A percentile compares a stretch with the other conserved stretches of the same genome.
phyloP scores from a whole-genome alignment of 805 yeast genomes.

The Candida stauntonica region DNA sequence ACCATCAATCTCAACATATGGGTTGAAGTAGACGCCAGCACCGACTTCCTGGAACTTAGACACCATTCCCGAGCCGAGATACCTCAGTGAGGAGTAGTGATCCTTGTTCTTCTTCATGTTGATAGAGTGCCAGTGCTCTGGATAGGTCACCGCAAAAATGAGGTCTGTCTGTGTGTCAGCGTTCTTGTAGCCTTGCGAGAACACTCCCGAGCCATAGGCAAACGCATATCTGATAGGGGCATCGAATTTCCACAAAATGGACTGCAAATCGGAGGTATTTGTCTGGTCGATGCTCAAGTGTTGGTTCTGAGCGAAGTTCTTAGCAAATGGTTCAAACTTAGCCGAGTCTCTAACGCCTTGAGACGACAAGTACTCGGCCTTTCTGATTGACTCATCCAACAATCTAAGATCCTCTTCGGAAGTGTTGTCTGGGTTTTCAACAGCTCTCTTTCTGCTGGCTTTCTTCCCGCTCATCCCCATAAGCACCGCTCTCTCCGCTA shows the following conservation, averaged over 20 bases:
- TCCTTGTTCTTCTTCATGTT: slow-evolving; percentile 63
- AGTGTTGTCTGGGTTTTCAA: not conserved
- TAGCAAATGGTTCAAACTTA: slow-evolving; percentile 38
- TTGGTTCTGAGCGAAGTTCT: slow-evolving; percentile 58
- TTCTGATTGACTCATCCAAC: slow-evolving; percentile 25
- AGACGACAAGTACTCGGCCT: slow-evolving; percentile 23
- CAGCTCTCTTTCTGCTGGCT: not conserved
- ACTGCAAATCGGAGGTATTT: slow-evolving; percentile 38
- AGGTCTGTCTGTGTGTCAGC: slow-evolving; percentile 75
- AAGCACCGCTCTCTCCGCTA: slow-evolving; percentile 22
- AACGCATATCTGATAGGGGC: slow-evolving; percentile 77
- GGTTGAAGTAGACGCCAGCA: slow-evolving; percentile 93
- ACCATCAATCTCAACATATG: slow-evolving; percentile 66
- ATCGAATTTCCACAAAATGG: slow-evolving; percentile 52
- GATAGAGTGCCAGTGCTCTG: slow-evolving; percentile 69
- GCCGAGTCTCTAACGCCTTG: slow-evolving; percentile 17
- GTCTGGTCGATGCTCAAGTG: slow-evolving; percentile 41
- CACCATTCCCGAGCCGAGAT: slow-evolving; percentile 56
- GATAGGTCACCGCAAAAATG: slow-evolving; percentile 74
- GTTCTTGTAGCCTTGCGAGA: slow-evolving; percentile 57
- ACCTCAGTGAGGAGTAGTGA: slow-evolving; percentile 72
- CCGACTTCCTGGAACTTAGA: slow-evolving; percentile 63
- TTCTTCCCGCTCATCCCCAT: slow-evolving; percentile 10
- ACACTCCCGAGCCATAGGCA: slow-evolving; percentile 95
- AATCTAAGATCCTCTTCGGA: slow-evolving; percentile 17